These are phyloP conservation scores for Myxozyma vanderwaltii DNA, from an alignment of 805 yeast species.

Conservation along the genomic window DNA sequence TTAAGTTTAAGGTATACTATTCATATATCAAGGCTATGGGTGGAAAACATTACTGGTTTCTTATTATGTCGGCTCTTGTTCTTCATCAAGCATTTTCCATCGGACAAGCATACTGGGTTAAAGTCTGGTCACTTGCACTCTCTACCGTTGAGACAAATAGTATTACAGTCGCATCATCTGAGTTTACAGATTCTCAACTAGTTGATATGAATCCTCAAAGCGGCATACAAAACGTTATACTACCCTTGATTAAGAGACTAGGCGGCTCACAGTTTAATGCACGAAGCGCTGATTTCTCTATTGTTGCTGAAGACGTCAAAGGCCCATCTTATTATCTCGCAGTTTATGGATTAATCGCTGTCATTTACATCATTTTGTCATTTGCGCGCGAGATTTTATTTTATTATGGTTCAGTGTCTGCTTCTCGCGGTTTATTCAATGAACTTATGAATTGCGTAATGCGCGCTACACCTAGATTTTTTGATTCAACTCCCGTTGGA, in stretches of 20 bases:
- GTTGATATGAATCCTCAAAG: constrained; percentile 19
- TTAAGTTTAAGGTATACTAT: constrained; percentile 67
- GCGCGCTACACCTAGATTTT: constrained; percentile 82
- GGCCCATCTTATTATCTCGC: constrained; percentile 56
- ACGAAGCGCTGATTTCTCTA: not conserved
- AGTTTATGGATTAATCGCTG: constrained; percentile 72
- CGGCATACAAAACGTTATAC: constrained; percentile 21
- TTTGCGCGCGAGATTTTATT: constrained; percentile 56
- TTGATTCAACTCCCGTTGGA: constrained; percentile 94
- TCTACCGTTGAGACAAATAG: constrained; percentile 9
- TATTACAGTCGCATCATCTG: not conserved
- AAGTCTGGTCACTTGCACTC: constrained; percentile 64
- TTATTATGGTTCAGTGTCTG: constrained; percentile 70
- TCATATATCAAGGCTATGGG: constrained; percentile 74
- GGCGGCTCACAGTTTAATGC: not conserved
- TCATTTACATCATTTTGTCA: constrained; percentile 51
- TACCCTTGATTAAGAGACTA: constrained; percentile 3
- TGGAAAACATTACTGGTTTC: constrained; percentile 54
- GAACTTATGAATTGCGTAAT: constrained; percentile 65
- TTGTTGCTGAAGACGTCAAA: constrained; percentile 1
- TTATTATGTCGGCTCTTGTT: constrained; percentile 53
- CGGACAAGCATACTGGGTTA: constrained; percentile 86
- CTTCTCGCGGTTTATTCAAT: constrained; percentile 74
- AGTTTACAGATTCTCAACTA: constrained; percentile 4
- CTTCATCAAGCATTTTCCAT: constrained; percentile 64